Percentiles rank a stretch among this genome's conserved stretches.
Evolutionary conservation across 2,329 filamentous ascomycete species (phyloP).

Genomic region (Dothideomycetes sp.): DNA sequence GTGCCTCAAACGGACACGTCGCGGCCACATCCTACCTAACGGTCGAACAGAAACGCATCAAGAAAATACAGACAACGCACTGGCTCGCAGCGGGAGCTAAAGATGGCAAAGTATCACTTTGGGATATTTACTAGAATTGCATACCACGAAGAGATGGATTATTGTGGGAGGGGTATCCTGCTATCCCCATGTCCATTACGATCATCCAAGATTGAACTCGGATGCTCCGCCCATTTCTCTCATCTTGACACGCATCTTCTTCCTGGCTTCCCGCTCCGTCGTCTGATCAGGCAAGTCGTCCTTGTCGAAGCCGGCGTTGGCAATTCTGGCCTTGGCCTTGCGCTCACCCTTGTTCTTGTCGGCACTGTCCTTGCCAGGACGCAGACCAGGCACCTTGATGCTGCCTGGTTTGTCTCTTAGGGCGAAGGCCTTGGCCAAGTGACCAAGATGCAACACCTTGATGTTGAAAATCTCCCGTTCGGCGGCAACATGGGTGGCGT

Average conservation of each 20-base stretch:
- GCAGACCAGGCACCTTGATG: conserved; percentile 47
- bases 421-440: conserved; percentile 87
- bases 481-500: conserved; percentile 81
- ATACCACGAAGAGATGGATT: not conserved
- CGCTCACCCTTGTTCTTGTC: conserved; percentile 35
- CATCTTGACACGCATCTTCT: conserved; percentile 43
- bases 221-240: conserved; percentile 34
- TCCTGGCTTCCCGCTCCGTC: conserved; percentile 35
- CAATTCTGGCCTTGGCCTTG: conserved; percentile 21
- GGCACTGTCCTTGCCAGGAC: conserved; percentile 35
- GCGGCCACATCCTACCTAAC: conserved; percentile 2
- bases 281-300: conserved; percentile 15
- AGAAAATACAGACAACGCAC: conserved; percentile 59
- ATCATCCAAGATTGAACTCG: conserved; percentile 47
- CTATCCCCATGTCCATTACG: conserved; percentile 10
- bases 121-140: conserved; percentile 66
- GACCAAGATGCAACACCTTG: conserved; percentile 78
- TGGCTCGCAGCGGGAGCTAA: conserved; percentile 89
- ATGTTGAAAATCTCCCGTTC: conserved; percentile 88
- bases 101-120: conserved; percentile 88
- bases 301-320: too few species aligned
- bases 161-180: too few species aligned
- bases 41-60: conserved; percentile 45
- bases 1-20: not conserved
- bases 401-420: conserved; percentile 78